phyloP scores from a whole-genome alignment of 768 basidiomycete species.

The Boletus reticulatus region DNA sequence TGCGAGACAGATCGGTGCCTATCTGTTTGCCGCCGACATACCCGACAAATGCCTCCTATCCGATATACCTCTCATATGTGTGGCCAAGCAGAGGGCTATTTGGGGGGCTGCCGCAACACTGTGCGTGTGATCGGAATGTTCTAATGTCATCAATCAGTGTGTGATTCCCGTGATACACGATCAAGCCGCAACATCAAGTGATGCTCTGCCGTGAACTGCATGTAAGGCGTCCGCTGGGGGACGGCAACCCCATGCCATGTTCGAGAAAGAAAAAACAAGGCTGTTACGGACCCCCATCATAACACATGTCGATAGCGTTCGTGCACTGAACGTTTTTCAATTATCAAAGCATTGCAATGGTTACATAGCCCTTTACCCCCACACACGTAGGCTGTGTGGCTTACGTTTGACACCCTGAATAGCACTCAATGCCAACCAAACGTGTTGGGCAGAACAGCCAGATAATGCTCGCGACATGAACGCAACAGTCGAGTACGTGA shows the following conservation, averaged over 20 bases:
- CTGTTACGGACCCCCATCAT: conserved; percentile 13
- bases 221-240: conserved; percentile 10
- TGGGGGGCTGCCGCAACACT: conserved; percentile 7
- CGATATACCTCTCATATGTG: conserved; percentile 3
- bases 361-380: conserved; percentile 20
- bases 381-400: conserved; percentile 22
- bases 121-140: conserved; percentile 20
- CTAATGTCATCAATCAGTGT: conserved; percentile 15
- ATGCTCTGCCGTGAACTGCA: conserved; percentile 23
- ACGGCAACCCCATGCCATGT: conserved; percentile 13
- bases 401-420: conserved; percentile 30
- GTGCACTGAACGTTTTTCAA: conserved; percentile 7
- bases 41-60: conserved; percentile 22
- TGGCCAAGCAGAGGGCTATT: background rate
- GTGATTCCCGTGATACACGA: conserved; percentile 24
- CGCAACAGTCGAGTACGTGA: conserved; percentile 23
- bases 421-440: conserved; percentile 21
- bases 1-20: conserved; percentile 20
- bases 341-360: conserved; percentile 10
- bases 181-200: conserved; percentile 9
- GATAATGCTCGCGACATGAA: conserved; percentile 22
- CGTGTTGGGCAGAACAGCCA: conserved; percentile 17
- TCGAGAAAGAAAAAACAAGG: conserved; percentile 5
- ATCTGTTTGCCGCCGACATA: conserved; percentile 17
- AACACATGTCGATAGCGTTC: conserved; percentile 13